Evolutionary conservation across 2,329 filamentous ascomycete genomes (phyloP), one percentile per base, ranked within the genome.

Genomic region (Fusarium algeriense): DNA sequence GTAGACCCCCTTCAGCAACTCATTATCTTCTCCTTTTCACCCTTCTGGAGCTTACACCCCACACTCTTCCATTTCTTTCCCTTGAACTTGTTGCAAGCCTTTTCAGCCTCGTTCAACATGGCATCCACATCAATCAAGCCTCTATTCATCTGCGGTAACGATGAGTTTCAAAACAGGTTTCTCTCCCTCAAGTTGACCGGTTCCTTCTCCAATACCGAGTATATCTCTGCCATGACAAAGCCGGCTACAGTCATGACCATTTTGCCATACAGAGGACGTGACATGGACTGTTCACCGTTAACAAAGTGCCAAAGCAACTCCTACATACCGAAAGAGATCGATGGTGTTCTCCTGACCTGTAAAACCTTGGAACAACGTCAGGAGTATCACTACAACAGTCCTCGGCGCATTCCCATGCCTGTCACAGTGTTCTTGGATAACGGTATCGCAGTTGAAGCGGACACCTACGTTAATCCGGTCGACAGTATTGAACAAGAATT

Each of bases 11-110:
- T 12, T 38, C 9, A 12, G 4, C 17, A 26, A 9, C 5, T 12
- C 4, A 28, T 20, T 6, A 4, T 26, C 3, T 38, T 4, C 15
- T 38, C 20, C 26, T n/a, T 20, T n/a, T 38, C 13, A 6, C 20
- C 12, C 5, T n/a, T 40, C 12, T n/a, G n/a, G 8, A 28, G 9
- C 3, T 8, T 26, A 4, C 26, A 26, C 7, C 8, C 5, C 19
- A 7, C 1, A 11, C 8, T 34, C 30, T n/a, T 17, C n/a, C 20
- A 38, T n/a, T 3, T 11, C 3, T 23, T 19, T 4, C 8, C 28
- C 23, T 1, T 10, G 11, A 49, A 23, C 7, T 2, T 23, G 17
- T 6, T 8, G 2, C 3, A n/a, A 7, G 2, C 0, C 3, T 8
- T 23, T 3, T 15, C 11, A 2, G 8, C 5, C 7, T 37, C 4